Conservation (phyloP, 2,329 filamentous ascomycete genomes). For the Balansia obtecta region DNA sequence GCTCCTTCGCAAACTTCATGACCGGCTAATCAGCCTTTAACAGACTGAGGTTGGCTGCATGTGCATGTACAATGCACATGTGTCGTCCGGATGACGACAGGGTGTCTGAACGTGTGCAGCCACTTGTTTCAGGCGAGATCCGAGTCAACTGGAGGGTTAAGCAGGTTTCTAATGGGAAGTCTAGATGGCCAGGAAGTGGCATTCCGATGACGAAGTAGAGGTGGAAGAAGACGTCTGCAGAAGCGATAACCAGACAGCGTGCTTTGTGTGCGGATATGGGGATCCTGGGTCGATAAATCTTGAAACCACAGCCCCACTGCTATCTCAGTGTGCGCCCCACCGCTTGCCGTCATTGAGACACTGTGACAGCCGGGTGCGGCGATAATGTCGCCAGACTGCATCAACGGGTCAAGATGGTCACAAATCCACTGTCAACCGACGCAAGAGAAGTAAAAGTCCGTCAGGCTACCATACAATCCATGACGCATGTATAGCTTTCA, state of each 20-base stretch:
- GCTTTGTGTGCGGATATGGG: background rate
- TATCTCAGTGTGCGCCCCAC: background rate
- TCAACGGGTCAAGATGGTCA: too few relatives aligned
- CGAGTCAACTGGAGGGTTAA: background rate
- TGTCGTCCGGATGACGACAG: background rate
- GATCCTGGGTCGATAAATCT: background rate
- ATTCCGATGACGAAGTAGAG: conserved; percentile 4
- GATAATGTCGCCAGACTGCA: too few relatives aligned
- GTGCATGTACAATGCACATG: too few relatives aligned
- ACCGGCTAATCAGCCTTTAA: conserved; percentile 3
- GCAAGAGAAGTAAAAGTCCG: too few relatives aligned
- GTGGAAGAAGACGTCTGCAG: conserved; percentile 4
- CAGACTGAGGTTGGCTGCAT: background rate
- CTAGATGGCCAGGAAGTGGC: conserved; percentile 4
- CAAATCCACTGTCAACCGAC: too few relatives aligned
- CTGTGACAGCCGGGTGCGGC: too few relatives aligned
- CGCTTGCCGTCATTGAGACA: too few relatives aligned
- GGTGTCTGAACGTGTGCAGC: background rate
- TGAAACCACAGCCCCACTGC: background rate
- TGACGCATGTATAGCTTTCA: too few relatives aligned
- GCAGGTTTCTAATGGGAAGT: background rate
- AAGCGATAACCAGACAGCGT: conserved; percentile 1
- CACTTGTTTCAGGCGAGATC: background rate
- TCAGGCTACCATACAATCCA: too few relatives aligned
- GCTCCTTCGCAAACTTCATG: conserved; percentile 12